Conservation (phyloP, 1,284 basidiomycete genomes). For the Cerrena zonata region DNA sequence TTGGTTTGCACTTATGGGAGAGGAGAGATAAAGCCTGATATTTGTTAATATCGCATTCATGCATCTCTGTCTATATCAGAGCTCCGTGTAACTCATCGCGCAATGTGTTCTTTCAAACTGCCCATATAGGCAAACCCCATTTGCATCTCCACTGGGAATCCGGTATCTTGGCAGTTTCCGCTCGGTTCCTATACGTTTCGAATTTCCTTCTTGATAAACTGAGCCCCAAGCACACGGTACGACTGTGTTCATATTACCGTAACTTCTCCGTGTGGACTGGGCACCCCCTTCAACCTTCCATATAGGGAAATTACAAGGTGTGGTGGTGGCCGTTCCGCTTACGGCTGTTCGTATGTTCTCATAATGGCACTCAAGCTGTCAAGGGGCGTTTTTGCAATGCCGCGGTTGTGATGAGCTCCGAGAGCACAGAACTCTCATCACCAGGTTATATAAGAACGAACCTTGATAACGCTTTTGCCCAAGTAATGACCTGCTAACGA, state of each 20-base stretch:
- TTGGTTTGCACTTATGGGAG: background rate
- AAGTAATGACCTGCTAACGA: slow-evolving; percentile 30
- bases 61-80: background rate
- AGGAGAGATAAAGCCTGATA: background rate
- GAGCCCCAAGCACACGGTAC: background rate
- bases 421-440: slow-evolving; percentile 20
- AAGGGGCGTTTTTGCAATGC: slow-evolving; percentile 19
- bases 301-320: slow-evolving; percentile 24
- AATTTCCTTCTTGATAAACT: slow-evolving; percentile 5
- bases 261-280: background rate
- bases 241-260: background rate
- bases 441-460: slow-evolving; percentile 31
- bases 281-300: slow-evolving; percentile 25
- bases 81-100: background rate
- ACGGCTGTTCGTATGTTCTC: slow-evolving; percentile 30
- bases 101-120: slow-evolving; percentile 7
- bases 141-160: slow-evolving; percentile 8
- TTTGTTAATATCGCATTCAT: background rate
- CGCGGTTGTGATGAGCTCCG: slow-evolving; percentile 25
- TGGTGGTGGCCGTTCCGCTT: slow-evolving; percentile 20
- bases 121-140: slow-evolving; percentile 7
- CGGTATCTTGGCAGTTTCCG: slow-evolving; percentile 4
- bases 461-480: slow-evolving; percentile 20
- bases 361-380: slow-evolving; percentile 20
- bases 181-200: slow-evolving; percentile 8